Conservation (phyloP, 2,329 filamentous ascomycete species). For the Aureobasidium sp. region DNA sequence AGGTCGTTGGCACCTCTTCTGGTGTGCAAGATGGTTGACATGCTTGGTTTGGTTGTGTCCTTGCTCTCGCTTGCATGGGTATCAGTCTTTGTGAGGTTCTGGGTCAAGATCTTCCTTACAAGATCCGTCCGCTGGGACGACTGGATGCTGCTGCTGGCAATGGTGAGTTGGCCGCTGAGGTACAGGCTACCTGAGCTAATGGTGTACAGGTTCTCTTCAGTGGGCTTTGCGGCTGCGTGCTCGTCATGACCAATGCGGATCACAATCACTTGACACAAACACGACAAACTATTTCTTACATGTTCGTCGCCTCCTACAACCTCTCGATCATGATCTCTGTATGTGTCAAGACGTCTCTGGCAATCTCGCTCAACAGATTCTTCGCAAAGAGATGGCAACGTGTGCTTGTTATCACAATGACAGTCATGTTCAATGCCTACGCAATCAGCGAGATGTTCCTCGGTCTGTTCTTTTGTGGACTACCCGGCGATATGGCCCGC, state of each 20-base stretch:
- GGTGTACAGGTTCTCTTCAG: slow-evolving; percentile 11
- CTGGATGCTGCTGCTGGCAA: slow-evolving; percentile 10
- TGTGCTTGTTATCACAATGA: slow-evolving; percentile 21
- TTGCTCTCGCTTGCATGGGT: slow-evolving; percentile 16
- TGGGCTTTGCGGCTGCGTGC: slow-evolving; percentile 6
- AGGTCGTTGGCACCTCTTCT: not conserved
- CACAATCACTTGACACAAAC: not conserved
- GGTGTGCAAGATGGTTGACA: slow-evolving; percentile 2
- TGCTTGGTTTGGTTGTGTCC: slow-evolving; percentile 14
- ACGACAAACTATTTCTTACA: not conserved
- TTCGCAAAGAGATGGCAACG: slow-evolving; percentile 35
- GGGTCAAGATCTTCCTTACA: slow-evolving; percentile 9
- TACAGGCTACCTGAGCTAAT: not conserved
- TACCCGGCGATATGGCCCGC: slow-evolving; percentile 21
- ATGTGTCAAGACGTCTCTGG: slow-evolving; percentile 39
- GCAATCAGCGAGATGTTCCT: slow-evolving; percentile 29
- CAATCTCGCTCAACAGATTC: slow-evolving; percentile 40
- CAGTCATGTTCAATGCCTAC: slow-evolving; percentile 26
- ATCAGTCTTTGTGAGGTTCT: slow-evolving; percentile 1
- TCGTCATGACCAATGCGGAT: not conserved
- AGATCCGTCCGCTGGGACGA: slow-evolving; percentile 15
- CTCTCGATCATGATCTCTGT: slow-evolving; percentile 37
- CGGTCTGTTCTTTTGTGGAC: slow-evolving; percentile 28
- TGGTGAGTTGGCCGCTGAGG: slow-evolving; percentile 1
- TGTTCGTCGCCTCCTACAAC: slow-evolving; percentile 29